Base-by-base conservation (phyloP, 108 stramenopile genomes). In the Phaeodactylum tricornutum region DNA sequence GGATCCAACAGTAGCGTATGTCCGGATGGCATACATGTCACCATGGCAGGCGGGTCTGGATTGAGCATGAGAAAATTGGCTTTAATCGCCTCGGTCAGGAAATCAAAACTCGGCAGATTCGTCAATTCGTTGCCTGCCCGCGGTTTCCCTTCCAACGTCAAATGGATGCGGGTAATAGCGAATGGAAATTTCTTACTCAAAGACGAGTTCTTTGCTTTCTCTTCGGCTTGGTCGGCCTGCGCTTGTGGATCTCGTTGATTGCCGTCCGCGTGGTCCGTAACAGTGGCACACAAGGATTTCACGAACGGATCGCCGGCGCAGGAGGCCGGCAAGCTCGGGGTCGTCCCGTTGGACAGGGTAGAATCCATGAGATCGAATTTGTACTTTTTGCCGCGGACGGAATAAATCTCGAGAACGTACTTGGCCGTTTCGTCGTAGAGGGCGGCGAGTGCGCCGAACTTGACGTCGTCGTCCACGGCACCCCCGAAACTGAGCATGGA, bases 1-100 rank as follows among this genome's bases (percentile, higher is more conserved):
- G 68, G 55, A 64, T 86, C 75, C 22, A 87, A 62, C 44, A 87
- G 54, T 27, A 87, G 37, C 12, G 72, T 55, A 32, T 82, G 78
- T 35, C 79, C 71, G 25, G 80, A 87, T 25, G 74, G 71, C 23
- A 54, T 45, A 25, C 59, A 67, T 12, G 63, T 37, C 1, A 64
- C 77, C 59, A 73, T 80, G 38, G 40, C 34, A 1, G 66, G 50
- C 26, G 62, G 56, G 17, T 61, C 22, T 57, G 56, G 54, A 33
- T 69, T 63, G 23, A 66, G 36, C 28, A 24, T 25, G 4, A 53
- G 38, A 27, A 50, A 61, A 1, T 43, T 45, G 4, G 15, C 29
- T 8, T 16, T 22, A 28, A 55, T 54, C 14, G 23, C 14, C 3
- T 31, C n/a, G 28, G 38, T 3, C 61, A 61, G 9, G 22, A 20